These are phyloP conservation scores for Rubia yunnanensis DNA, from an alignment of 257 asterid species.

Conservation along the genomic window DNA sequence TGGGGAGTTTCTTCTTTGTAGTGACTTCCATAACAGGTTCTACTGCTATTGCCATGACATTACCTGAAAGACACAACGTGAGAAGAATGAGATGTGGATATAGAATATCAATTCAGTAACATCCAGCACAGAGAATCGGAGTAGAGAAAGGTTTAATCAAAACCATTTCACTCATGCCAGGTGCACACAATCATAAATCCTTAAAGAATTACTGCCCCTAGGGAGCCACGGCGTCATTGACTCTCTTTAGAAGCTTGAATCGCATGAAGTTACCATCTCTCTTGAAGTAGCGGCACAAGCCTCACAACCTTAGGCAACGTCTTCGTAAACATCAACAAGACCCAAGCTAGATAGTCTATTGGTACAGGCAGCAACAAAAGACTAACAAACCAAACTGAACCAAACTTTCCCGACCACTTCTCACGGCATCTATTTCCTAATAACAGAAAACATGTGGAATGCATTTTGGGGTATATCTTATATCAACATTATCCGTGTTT, in stretches of 20 bases:
- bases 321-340: not conserved
- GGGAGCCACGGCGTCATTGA: not conserved
- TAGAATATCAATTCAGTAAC: not conserved
- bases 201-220: not conserved
- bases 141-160: not conserved
- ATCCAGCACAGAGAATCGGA: not conserved
- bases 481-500: not conserved
- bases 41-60: conserved; percentile 43
- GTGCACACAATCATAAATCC: not conserved
- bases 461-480: not conserved
- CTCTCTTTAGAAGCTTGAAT: not conserved
- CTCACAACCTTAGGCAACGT: not conserved
- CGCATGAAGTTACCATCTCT: not conserved
- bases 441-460: not conserved
- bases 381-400: not conserved
- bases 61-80: conserved; percentile 33
- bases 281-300: not conserved
- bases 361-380: not conserved
- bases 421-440: not conserved
- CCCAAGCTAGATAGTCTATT: not conserved
- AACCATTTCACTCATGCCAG: not conserved
- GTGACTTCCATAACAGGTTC: conserved; percentile 42
- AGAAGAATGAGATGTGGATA: conserved; percentile 1
- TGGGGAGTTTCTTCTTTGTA: conserved; percentile 47
- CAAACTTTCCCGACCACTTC: not conserved